Base-by-base conservation (phyloP, 352 stramenopile genomes). In the Aphanomyces stellatus region DNA sequence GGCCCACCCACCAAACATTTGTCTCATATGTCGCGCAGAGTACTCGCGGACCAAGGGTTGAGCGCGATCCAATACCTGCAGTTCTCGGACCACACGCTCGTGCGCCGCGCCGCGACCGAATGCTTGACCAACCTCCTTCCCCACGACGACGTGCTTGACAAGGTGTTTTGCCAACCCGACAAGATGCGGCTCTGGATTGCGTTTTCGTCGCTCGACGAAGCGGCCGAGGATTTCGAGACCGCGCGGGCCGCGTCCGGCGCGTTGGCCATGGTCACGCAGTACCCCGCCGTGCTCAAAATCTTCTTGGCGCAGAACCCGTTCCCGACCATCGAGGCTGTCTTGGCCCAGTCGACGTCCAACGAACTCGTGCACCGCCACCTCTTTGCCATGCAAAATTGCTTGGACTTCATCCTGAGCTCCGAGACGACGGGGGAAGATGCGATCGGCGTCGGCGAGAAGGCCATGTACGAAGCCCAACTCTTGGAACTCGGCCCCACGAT, bases 31-130 rank as follows among this genome's bases (percentile, higher is more conserved):
- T 53, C 7, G 13, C 53, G 28, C 57, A 67, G 60, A 11, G 51
- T 67, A 19, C 60, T 67, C 8, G 48, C 60, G 1, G 48, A 67
- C 60, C 48, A 94, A 34, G 83, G 80, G 0, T 66, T 94, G 1
- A 86, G 78, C 15, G 92, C 85, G 37, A 67, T 94, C 15, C 82
- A 91, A 65, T 94, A 93, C 56, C 65, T 94, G 33, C 97, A 98
- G 86, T 99, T 99, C 76, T 98, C 89, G 2, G 95, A 99, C 62
- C 94, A 99, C 62, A 87, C 97, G 41, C 85, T 99, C 64, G 95
- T 99, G 61, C 89, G 96, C 62, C 86, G 93, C 59, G 96, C 97
- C 10, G 93, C 96, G 8, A 99, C 96, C 3, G 96, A 99, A 76
- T 84, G 93, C 3, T 78, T 99, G 35, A 96, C 88, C 72, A 99